phyloP scores from a whole-genome alignment of 1,284 basidiomycete genomes.

The Wolfiporia cocos region DNA sequence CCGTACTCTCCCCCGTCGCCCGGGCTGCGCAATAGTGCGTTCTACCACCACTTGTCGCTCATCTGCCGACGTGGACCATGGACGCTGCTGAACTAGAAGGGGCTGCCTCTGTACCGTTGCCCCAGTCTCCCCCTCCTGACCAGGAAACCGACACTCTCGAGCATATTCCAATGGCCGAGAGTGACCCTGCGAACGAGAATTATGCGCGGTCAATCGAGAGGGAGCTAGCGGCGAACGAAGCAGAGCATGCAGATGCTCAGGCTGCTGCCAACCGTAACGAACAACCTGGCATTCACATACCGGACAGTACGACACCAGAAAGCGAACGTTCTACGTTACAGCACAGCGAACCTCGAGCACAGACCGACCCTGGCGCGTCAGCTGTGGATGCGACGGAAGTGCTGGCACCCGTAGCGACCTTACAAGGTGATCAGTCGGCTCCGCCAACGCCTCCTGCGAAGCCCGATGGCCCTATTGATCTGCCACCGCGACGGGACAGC shows the following conservation, averaged over 20 bases:
- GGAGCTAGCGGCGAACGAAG: conserved; percentile 4
- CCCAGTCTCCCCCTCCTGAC: conserved; percentile 21
- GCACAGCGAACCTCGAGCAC: not conserved
- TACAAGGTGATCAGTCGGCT: conserved; percentile 10
- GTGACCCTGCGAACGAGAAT: conserved; percentile 18
- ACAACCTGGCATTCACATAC: too few species aligned
- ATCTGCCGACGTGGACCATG: conserved; percentile 16
- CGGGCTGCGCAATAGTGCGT: conserved; percentile 5
- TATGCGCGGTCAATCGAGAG: conserved; percentile 11
- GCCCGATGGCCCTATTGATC: conserved; percentile 11
- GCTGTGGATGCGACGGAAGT: too few species aligned
- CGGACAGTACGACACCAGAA: too few species aligned
- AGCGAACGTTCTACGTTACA: conserved; percentile 5
- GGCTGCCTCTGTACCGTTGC: conserved; percentile 21
- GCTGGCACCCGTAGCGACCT: too few species aligned
- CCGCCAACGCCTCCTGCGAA: conserved; percentile 25
- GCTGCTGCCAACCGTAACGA: conserved; percentile 1
- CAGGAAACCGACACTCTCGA: conserved; percentile 13
- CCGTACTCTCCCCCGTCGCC: conserved; percentile 5
- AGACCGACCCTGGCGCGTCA: too few species aligned
- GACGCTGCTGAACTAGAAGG: conserved; percentile 19
- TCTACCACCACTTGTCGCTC: conserved; percentile 6
- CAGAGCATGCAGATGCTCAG: conserved; percentile 4
- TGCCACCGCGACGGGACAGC: conserved; percentile 19
- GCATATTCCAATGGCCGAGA: conserved; percentile 8